These are phyloP conservation scores for Ophiostoma ulmi DNA, from an alignment of 2,329 filamentous ascomycete genomes.

Conservation along the genomic window DNA sequence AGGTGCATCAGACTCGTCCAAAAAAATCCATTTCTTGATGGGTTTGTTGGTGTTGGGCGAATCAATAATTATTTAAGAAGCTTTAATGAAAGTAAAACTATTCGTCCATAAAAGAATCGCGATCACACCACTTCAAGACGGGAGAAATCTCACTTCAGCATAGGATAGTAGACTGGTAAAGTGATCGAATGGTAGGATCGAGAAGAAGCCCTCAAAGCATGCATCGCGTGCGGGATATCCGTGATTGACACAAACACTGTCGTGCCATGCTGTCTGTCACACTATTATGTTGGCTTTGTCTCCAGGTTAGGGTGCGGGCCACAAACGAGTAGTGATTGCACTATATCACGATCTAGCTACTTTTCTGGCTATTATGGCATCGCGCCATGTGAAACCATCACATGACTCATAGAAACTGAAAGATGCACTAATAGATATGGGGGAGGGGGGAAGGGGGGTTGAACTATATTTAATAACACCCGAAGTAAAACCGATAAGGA, in stretches of 20 bases:
- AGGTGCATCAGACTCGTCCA: neutral
- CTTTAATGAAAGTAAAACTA: neutral
- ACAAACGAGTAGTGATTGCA: neutral
- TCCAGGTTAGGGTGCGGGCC: neutral
- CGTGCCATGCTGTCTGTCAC: neutral
- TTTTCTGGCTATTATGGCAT: conserved; percentile 7
- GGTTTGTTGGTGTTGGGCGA: neutral
- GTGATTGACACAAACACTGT: neutral
- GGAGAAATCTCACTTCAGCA: neutral
- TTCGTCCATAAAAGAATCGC: neutral
- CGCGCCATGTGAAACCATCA: conserved; percentile 1
- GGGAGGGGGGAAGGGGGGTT: no score
- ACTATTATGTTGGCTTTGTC: neutral
- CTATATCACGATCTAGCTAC: conserved; percentile 3
- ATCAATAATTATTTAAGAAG: neutral
- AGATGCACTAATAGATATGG: neutral
- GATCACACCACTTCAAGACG: neutral
- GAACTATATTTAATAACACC: neutral
- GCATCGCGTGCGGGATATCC: neutral
- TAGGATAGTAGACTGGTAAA: neutral
- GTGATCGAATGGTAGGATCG: neutral
- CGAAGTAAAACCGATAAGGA: neutral
- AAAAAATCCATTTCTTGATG: neutral
- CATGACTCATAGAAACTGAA: conserved; percentile 1
- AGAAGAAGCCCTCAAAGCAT: neutral